Conservation (phyloP, 108 stramenopile species). For the Conticribra guillardii region DNA sequence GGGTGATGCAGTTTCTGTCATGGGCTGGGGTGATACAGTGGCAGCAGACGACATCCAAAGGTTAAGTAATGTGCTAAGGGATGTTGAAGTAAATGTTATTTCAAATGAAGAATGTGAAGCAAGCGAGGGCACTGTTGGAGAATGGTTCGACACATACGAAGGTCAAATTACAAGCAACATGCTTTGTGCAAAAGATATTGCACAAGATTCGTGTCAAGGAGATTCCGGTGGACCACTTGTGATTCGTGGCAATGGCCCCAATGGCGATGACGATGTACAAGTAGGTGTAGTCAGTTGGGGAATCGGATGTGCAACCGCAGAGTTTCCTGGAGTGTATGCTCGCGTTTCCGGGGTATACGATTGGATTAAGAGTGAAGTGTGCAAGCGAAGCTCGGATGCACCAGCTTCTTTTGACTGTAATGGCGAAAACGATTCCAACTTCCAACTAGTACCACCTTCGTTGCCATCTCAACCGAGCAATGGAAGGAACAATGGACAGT, state of each 20-base stretch:
- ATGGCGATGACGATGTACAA: conserved; percentile 21
- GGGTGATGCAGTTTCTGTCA: conserved; percentile 40
- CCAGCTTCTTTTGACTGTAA: conserved; percentile 13
- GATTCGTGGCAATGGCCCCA: conserved; percentile 15
- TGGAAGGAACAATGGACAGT: no score
- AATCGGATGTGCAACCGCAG: conserved; percentile 15
- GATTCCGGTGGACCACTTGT: conserved; percentile 50
- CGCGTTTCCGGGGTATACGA: conserved; percentile 25
- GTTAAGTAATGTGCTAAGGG: conserved; percentile 12
- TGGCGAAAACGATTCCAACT: no score
- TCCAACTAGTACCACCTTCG: not conserved
- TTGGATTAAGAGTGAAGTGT: conserved; percentile 33
- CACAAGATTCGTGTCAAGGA: conserved; percentile 30
- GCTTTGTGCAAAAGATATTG: conserved; percentile 30
- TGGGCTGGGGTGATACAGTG: conserved; percentile 57
- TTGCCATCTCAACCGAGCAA: not conserved
- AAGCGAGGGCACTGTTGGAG: conserved; percentile 13
- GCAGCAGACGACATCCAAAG: not conserved
- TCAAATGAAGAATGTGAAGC: conserved; percentile 49
- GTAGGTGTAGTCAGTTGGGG: conserved; percentile 51
- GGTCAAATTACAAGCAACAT: conserved; percentile 9
- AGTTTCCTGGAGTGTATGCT: conserved; percentile 51
- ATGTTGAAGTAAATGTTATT: conserved; percentile 19
- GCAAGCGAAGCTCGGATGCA: conserved; percentile 6
- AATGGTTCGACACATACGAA: conserved; percentile 5